Evolutionary conservation across 805 yeast species (phyloP), one percentile per base, ranked within the genome.

Genomic region (Candida vartiovaarae): DNA sequence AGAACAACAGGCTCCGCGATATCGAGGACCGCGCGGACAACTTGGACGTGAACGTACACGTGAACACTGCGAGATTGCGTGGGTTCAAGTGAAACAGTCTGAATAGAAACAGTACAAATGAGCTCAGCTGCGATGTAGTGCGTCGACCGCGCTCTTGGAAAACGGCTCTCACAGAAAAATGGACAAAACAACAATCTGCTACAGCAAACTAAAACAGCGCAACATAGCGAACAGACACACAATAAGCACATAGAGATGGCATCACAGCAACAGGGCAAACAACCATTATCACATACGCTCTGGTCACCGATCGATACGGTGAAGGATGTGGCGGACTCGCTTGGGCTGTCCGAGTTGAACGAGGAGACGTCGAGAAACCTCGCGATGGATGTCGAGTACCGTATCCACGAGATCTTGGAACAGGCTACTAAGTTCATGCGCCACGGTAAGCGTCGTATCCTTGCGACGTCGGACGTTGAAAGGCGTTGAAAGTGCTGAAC

Each of bases 251-350:
- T 15, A 30, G 28, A 26, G 5, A 48, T 48, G 50, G 34, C 48
- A 3, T 23, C 40, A 8, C 45, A 39, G 24, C 32, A 41, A 11
- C 38, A 37, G 9, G 33, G 38, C 28, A 46, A 49, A 42, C 66
- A 79, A 31, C 85, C 86, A 6, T 66, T 76, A 31, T 88, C 96
- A 1, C 95, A 88, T 63, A 86, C 97, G 1, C 72, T 93, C 47
- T 91, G 98, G 99, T 90, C 98, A 8, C 97, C 98, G 6, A 82
- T 85, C 47, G 98, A 93, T 62, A 93, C 99, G 0, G 96, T 95
- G 28, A 84, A 82, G 57, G 99, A 93, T 68, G 96, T 87, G 11
- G 96, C 97, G 0, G 99, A 93, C 60, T 76, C 88, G 3, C 69
- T 93, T 8, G 99, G 99, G 2, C 72, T 93, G 32, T 64, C 72